Conservation (phyloP, 768 basidiomycete species). For the Hericium coralloides region DNA sequence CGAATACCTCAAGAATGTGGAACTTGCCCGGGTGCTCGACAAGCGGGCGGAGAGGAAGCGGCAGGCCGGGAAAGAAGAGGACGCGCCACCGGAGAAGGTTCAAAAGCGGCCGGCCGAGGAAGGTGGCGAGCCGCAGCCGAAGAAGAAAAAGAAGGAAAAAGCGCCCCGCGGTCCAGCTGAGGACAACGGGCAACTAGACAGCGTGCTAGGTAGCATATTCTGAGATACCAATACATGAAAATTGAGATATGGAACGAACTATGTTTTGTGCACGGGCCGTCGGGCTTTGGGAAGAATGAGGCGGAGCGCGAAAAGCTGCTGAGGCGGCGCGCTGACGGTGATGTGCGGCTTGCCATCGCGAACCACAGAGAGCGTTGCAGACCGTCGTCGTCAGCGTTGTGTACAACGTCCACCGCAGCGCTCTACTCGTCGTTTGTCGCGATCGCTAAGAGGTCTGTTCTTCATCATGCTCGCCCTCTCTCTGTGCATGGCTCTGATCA, state of each 20-base stretch:
- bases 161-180: conserved; percentile 7
- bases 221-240: conserved; percentile 15
- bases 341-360: conserved; percentile 45
- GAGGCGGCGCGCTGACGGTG: conserved; percentile 11
- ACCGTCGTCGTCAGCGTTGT: conserved; percentile 24
- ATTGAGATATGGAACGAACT: neutral
- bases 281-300: conserved; percentile 3
- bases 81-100: conserved; percentile 1
- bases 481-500: conserved; percentile 64
- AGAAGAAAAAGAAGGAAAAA: neutral
- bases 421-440: conserved; percentile 32
- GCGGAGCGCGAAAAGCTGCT: conserved; percentile 35
- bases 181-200: conserved; percentile 25
- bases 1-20: conserved; percentile 91
- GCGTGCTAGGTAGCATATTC: conserved; percentile 45
- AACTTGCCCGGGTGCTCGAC: conserved; percentile 78
- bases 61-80: conserved; percentile 15
- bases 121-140: neutral
- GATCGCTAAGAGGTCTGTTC: conserved; percentile 81
- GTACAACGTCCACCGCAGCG: conserved; percentile 27
- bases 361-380: conserved; percentile 34
- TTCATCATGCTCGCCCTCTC: conserved; percentile 83
- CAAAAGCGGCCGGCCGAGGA: neutral
- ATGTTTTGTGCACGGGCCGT: neutral
- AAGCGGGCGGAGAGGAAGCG: conserved; percentile 61